Percentiles rank a stretch among this genome's conserved stretches.
Conservation (phyloP, 495 filamentous ascomycete species). For the Neurospora sublineolata region DNA sequence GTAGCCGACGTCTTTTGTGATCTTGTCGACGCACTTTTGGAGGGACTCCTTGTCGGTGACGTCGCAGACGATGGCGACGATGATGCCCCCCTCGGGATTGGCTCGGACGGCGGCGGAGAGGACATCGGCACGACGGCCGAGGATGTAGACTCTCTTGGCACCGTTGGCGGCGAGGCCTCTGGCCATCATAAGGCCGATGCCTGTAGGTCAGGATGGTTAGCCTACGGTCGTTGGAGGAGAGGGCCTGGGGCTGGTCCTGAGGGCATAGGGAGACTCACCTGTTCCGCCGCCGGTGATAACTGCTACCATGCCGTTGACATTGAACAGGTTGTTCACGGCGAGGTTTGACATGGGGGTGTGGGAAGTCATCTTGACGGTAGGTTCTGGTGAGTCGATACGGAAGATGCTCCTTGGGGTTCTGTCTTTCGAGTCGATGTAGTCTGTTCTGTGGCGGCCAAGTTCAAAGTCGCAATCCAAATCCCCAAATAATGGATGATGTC, state of each 20-base stretch:
- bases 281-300: constrained; percentile 51
- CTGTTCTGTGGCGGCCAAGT: neutral
- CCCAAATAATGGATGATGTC: neutral
- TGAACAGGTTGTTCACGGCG: constrained; percentile 29
- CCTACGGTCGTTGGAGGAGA: no score
- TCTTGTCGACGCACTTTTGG: constrained; percentile 41
- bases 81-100: constrained; percentile 15
- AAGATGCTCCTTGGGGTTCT: neutral
- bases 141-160: constrained; percentile 55
- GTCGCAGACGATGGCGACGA: constrained; percentile 52
- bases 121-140: constrained; percentile 46
- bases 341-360: neutral
- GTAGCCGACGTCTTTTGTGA: constrained; percentile 28
- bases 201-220: constrained; percentile 19
- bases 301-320: constrained; percentile 48
- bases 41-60: constrained; percentile 53
- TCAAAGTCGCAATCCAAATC: neutral
- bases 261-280: constrained; percentile 23
- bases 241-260: neutral
- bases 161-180: constrained; percentile 52
- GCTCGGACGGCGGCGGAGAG: constrained; percentile 28
- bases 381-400: neutral
- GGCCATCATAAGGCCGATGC: constrained; percentile 56
- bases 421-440: neutral
- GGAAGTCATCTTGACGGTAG: neutral